Percentiles rank a stretch among this genome's conserved stretches.
Evolutionary conservation across 495 filamentous ascomycete species (phyloP).

Genomic region (Aspergillus kassunensis): DNA sequence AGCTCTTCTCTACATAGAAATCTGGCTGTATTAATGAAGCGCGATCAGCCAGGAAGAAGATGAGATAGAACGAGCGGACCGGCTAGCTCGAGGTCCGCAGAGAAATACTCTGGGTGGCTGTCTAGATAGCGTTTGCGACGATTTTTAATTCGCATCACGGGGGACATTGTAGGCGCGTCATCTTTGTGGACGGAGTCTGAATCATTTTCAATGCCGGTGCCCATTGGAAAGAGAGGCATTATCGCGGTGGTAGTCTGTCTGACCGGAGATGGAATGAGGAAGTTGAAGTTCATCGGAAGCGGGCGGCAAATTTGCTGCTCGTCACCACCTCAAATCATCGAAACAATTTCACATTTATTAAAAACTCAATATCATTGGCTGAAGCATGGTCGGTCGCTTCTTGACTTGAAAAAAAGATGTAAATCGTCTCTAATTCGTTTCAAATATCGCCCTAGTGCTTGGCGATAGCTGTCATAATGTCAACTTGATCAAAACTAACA

Average conservation of each 20-base stretch:
- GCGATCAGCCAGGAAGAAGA: constrained; percentile 13
- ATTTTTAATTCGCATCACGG: constrained; percentile 48
- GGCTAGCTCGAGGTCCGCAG: constrained; percentile 59
- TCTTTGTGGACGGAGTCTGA: constrained; percentile 9
- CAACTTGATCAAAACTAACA: neutral
- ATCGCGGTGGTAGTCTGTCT: neutral
- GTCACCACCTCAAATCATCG: neutral
- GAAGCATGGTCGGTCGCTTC: constrained; percentile 12
- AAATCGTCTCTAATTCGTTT: constrained; percentile 16
- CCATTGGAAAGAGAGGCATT: constrained; percentile 42
- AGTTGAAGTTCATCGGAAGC: constrained; percentile 22
- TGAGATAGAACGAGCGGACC: constrained; percentile 48
- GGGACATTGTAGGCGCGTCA: constrained; percentile 1
- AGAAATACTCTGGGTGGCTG: constrained; percentile 60
- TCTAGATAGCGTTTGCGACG: constrained; percentile 63
- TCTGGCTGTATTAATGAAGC: neutral
- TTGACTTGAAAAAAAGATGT: constrained; percentile 20
- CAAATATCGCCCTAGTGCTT: constrained; percentile 6
- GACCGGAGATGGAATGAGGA: neutral
- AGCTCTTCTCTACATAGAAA: constrained; percentile 21
- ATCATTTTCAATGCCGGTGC: constrained; percentile 19
- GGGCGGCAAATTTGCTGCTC: constrained; percentile 26
- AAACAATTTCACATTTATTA: neutral
- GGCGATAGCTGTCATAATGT: neutral
- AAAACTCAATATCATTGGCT: neutral